phyloP scores from a whole-genome alignment of 441 rosid species.

The Kokia cookei region DNA sequence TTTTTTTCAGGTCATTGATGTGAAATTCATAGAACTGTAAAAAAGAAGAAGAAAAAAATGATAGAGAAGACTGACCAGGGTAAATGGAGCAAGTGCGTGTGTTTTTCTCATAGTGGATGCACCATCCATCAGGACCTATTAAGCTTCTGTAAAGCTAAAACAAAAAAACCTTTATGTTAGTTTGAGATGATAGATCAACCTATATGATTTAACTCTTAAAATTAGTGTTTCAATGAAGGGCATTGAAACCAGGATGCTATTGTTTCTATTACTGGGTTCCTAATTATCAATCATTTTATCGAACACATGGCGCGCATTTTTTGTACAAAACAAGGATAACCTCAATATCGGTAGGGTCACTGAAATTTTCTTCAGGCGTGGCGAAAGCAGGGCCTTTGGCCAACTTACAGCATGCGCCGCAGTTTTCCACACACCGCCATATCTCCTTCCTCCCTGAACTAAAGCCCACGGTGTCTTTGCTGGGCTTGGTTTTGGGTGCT shows the following conservation, averaged over 20 bases:
- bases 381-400: constrained; percentile 66
- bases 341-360: constrained; percentile 49
- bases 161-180: background rate
- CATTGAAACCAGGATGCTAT: background rate
- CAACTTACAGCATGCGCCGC: constrained; percentile 88
- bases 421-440: constrained; percentile 66
- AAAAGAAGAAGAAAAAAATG: no score
- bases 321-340: constrained; percentile 15
- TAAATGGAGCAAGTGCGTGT: constrained; percentile 85
- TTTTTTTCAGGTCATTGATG: no score
- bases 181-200: background rate
- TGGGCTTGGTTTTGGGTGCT: background rate
- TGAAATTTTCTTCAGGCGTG: constrained; percentile 72
- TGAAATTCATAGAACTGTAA: no score
- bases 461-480: constrained; percentile 14
- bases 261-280: background rate
- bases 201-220: background rate
- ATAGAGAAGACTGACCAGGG: constrained; percentile 28
- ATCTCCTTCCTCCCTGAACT: constrained; percentile 31
- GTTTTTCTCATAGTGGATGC: constrained; percentile 56
- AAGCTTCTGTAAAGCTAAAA: constrained; percentile 66
- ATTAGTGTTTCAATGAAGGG: background rate
- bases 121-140: constrained; percentile 82
- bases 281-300: constrained; percentile 21
- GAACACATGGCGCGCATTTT: constrained; percentile 26